A percentile compares a stretch with the other conserved stretches of the same genome.
Conservation (phyloP, 1,139 yeast species). For the Magnusiomyces sp. region DNA sequence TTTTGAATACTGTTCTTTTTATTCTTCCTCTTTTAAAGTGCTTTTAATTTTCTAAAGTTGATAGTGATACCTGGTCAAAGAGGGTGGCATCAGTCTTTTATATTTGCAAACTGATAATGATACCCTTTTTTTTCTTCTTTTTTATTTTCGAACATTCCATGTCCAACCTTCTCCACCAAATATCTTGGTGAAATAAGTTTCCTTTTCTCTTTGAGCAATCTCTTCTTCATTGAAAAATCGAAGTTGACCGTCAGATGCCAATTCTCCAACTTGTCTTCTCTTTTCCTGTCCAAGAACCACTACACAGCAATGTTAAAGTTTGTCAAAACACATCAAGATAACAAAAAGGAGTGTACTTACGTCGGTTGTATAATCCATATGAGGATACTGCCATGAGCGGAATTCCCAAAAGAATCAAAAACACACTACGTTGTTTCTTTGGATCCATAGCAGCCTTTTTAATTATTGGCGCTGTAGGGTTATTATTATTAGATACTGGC, state of each 20-base stretch:
- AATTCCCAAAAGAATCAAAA: constrained; percentile 36
- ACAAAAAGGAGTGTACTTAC: constrained; percentile 19
- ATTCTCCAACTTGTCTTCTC: constrained; percentile 41
- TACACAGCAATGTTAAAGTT: constrained; percentile 4
- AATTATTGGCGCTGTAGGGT: not conserved
- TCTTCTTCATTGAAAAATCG: constrained; percentile 41
- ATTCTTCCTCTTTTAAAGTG: no score
- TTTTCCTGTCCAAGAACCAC: constrained; percentile 40
- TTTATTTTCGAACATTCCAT: constrained; percentile 8
- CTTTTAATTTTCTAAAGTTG: no score
- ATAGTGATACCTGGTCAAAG: no score
- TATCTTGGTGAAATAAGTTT: constrained; percentile 34
- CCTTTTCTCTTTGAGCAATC: constrained; percentile 30
- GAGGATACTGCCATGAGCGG: constrained; percentile 36
- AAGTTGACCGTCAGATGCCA: constrained; percentile 41
- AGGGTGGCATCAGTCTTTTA: no score
- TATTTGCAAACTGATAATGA: no score
- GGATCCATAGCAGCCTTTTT: constrained; percentile 10
- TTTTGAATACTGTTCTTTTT: no score
- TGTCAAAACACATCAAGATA: not conserved
- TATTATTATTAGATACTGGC: not conserved
- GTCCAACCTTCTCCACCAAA: constrained; percentile 35
- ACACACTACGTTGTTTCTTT: constrained; percentile 24
- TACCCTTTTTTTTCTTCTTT: not conserved
- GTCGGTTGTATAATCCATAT: constrained; percentile 31